Base-by-base conservation (phyloP, 73 alveolate species). In the Vitrella brassicaformis region DNA sequence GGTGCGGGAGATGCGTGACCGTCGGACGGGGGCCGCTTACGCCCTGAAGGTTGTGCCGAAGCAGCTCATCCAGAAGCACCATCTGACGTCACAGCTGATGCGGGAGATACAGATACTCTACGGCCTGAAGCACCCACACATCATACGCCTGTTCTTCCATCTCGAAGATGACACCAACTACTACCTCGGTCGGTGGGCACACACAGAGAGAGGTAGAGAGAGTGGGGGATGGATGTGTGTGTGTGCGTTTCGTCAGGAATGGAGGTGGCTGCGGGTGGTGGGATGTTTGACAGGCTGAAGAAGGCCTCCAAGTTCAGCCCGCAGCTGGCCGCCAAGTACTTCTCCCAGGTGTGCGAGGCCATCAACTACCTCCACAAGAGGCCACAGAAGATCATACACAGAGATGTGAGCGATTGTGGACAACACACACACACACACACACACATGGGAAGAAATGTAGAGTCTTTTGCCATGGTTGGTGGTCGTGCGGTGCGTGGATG, bases 181-280 rank as follows among this genome's bases (percentile, higher is more conserved):
- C 31, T 91, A 91, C 82, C 86, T 91, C 72, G 90, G 89, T 66
- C 78, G 14, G 56, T 39, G 4, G 56, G 56, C 56, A 8, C 14
- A 39, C 56, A 39, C 22, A 14, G 14, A 8, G 4, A 14, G 56
- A 8, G 56, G 56, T 4, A 8, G 56, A 39, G 56, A 8, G 56
- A 39, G 14, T 39, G 4, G 56, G 56, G 4, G 56, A 39, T 39
- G 56, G 56, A 39, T 39, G 56, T 39, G 56, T 39, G 22, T 14
- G 56, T 4, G 56, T 39, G 56, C 56, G 22, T 39, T 39, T 39
- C 74, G 14, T 73, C 80, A 32, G 80, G 86, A 4, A 78, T 91
- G 28, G 97, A 91, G 78, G 88, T 86, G 76, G 95, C 97, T 10
- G 86, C 90, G 28, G 95, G 91, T 27, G 97, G 97, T 26, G 95